phyloP scores from a whole-genome alignment of 371 early-diverging fungal genomes.

The Vittaforma corneae region DNA sequence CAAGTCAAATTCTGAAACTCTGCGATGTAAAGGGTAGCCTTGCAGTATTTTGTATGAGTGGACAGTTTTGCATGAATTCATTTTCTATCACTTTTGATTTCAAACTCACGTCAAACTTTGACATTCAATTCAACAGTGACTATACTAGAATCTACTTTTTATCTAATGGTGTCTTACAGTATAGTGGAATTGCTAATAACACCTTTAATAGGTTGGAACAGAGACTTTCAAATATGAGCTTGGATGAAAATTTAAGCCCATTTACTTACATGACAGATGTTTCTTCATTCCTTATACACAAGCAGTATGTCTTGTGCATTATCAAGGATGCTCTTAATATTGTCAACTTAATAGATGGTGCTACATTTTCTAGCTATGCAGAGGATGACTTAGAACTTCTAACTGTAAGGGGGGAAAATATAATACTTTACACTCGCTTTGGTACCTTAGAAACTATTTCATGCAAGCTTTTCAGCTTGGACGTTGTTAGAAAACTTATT shows the following conservation, averaged over 20 bases:
- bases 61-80: no score
- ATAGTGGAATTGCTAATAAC: no score
- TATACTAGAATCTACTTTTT: no score
- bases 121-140: no score
- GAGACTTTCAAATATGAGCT: not conserved
- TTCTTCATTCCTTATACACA: not conserved
- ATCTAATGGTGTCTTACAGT: no score
- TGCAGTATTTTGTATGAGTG: no score
- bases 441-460: constrained; percentile 4
- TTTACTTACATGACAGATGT: not conserved
- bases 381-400: not conserved
- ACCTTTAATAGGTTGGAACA: not conserved
- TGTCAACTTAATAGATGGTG: not conserved
- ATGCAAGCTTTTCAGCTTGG: not conserved
- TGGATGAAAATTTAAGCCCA: not conserved
- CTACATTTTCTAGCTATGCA: not conserved
- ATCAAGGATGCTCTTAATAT: not conserved
- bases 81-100: no score
- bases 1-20: no score
- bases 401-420: not conserved
- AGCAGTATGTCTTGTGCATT: not conserved
- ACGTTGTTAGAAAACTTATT: not conserved
- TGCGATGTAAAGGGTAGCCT: no score
- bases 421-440: not conserved
- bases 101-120: no score